phyloP scores from a whole-genome alignment of 2,329 filamentous ascomycete genomes.

The Colletotrichum truncatum region DNA sequence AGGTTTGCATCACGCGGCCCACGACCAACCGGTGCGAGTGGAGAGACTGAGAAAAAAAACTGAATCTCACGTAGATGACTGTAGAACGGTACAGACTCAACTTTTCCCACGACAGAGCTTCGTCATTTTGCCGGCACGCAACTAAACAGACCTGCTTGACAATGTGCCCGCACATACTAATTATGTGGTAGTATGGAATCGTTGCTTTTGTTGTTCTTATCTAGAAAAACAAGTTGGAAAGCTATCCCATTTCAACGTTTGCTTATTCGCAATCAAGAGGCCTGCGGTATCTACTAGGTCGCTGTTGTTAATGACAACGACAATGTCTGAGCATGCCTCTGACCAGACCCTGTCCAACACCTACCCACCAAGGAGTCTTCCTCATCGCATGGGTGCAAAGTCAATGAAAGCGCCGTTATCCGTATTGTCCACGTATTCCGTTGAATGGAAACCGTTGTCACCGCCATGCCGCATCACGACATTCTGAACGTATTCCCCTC shows the following conservation, averaged over 20 bases:
- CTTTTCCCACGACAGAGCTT: not conserved
- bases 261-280: conserved; percentile 21
- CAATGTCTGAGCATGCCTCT: conserved; percentile 27
- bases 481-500: not conserved
- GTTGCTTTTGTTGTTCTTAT: conserved; percentile 13
- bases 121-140: not conserved
- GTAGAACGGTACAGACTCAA: not conserved
- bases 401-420: not conserved
- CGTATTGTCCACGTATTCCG: too few relatives aligned
- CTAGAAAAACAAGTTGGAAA: conserved; percentile 5
- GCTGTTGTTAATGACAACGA: conserved; percentile 1
- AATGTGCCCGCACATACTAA: not conserved
- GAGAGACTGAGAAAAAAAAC: not conserved
- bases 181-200: not conserved
- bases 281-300: not conserved
- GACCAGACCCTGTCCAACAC: conserved; percentile 13
- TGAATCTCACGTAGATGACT: not conserved
- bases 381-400: not conserved
- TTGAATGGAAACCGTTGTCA: not conserved
- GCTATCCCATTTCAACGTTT: not conserved
- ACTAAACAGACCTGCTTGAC: too few relatives aligned
- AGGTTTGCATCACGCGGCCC: conserved; percentile 24
- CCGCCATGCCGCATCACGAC: conserved; percentile 1
- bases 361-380: not conserved
- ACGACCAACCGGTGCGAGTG: not conserved